Percentiles rank a stretch among this genome's conserved stretches.
Conservation (phyloP, 164 flowering plant genomes). For the Berberis thunbergii region DNA sequence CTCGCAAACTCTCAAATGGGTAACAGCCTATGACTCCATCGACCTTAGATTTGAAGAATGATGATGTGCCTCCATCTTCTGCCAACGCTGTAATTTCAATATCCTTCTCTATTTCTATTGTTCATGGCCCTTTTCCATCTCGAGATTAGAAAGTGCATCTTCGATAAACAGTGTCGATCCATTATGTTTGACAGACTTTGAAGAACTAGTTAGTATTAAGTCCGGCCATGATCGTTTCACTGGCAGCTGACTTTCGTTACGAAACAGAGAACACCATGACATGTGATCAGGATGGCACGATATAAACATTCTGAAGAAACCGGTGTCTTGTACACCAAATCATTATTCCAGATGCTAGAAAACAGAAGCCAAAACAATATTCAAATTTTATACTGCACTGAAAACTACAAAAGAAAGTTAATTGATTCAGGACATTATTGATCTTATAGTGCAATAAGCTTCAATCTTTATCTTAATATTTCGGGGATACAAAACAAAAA, state of each 20-base stretch:
- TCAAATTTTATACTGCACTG: not conserved
- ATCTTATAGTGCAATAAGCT: no score
- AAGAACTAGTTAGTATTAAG: constrained; percentile 24
- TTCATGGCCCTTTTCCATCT: constrained; percentile 31
- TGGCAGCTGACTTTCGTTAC: constrained; percentile 73
- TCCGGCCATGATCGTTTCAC: constrained; percentile 74
- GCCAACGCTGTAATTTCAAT: constrained; percentile 40
- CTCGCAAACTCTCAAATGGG: constrained; percentile 82
- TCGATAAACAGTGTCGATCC: constrained; percentile 79
- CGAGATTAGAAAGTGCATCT: constrained; percentile 84
- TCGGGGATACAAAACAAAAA: no score
- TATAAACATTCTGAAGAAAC: constrained; percentile 58
- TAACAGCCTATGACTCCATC: constrained; percentile 58
- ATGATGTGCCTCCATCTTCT: constrained; percentile 34
- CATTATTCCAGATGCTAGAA: constrained; percentile 91
- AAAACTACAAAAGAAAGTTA: not conserved
- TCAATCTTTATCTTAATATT: no score
- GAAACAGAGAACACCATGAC: constrained; percentile 53
- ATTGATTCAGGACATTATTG: no score
- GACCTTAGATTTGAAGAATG: constrained; percentile 36
- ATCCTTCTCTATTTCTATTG: constrained; percentile 25
- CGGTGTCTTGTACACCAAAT: constrained; percentile 76
- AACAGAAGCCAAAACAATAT: constrained; percentile 6
- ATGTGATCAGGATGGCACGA: constrained; percentile 36
- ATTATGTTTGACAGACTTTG: constrained; percentile 30